Base-by-base conservation (phyloP, 2,329 filamentous ascomycete species). In the Raffaelea albimanens region DNA sequence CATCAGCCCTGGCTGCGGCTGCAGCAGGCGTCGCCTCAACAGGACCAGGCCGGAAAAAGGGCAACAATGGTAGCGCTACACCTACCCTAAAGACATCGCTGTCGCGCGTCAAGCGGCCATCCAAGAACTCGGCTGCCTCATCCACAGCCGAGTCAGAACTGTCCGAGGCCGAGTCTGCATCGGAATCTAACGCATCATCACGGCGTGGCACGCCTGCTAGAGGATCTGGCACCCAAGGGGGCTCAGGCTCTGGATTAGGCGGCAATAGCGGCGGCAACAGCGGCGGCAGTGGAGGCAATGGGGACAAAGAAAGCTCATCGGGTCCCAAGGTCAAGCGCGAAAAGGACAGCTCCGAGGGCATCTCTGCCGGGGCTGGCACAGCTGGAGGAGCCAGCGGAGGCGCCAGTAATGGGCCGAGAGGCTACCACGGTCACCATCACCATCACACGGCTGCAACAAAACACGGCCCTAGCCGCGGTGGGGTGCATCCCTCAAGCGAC, bases 121-220 rank as follows among this genome's bases (percentile, higher is more conserved):
- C 67, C 41, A 76, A 80, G 59, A 78, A 78, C 53, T 83, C 79
- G 2, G 78, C 50, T 1, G 46, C 80, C 3, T 78, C 76, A 4
- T 80, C 78, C 4, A 77, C 75, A 5, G 78, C 73, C 44, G 80
- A 83, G 50, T 82, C 78, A 56, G 80, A 83, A 57, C 68, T 83
- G 38, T 83, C 79, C 1, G 80, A 83, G 45, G 78, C 78, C 8
- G 78, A 78, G 40, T 75, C 76, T 43, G 66, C 67, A 45, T 73
- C 76, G 56, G 70, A 69, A 44, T 67, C 75, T 44, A 71, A 80
- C 42, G 70, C 74, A 46, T 69, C 77, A 43, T 58, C 67, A 36
- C 52, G 64, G 16, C 66, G 66, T 23, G 63, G 61, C 43, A 70
- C 67, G 1, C 65, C 67, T 0, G 60, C 56, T n/a, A 57, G 52